These are phyloP conservation scores for Vanilla planifolia DNA, from an alignment of 106 monocot species.

Conservation along the genomic window DNA sequence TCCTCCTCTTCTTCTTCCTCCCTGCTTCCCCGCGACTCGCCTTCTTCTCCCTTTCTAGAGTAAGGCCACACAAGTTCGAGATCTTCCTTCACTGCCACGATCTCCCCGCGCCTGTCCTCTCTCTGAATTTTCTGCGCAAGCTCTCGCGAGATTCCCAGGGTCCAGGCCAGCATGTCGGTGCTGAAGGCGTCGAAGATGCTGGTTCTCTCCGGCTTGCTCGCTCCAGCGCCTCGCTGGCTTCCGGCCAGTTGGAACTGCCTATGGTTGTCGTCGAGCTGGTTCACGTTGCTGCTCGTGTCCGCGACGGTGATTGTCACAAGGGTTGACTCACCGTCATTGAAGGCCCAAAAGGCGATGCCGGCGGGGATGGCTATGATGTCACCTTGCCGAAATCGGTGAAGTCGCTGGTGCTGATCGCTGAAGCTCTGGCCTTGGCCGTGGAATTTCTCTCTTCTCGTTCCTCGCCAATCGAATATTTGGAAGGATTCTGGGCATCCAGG, in stretches of 20 bases:
- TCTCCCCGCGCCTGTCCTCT: no score
- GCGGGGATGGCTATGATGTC: constrained; percentile 19
- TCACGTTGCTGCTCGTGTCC: constrained; percentile 17
- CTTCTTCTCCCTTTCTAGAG: not conserved
- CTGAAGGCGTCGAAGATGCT: no score
- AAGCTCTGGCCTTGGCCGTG: not conserved
- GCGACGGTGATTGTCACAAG: constrained; percentile 13
- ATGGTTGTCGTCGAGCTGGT: constrained; percentile 24
- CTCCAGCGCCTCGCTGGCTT: no score
- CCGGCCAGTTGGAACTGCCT: not conserved
- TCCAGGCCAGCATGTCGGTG: no score
- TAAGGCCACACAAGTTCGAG: not conserved
- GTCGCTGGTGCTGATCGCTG: constrained; percentile 18
- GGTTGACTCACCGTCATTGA: constrained; percentile 19
- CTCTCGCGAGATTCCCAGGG: no score
- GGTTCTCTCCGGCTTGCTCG: no score
- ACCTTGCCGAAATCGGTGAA: constrained; percentile 17
- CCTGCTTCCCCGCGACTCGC: not conserved
- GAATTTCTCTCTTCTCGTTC: not conserved
- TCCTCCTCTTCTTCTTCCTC: not conserved
- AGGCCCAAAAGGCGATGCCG: constrained; percentile 20
- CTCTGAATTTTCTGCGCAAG: no score
- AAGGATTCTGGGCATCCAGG: constrained; percentile 35
- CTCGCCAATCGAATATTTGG: constrained; percentile 4
- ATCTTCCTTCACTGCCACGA: no score